Evolutionary conservation across 2,329 filamentous ascomycete species (phyloP), one percentile per base, ranked within the genome.

Genomic region (Penicillium sp.): DNA sequence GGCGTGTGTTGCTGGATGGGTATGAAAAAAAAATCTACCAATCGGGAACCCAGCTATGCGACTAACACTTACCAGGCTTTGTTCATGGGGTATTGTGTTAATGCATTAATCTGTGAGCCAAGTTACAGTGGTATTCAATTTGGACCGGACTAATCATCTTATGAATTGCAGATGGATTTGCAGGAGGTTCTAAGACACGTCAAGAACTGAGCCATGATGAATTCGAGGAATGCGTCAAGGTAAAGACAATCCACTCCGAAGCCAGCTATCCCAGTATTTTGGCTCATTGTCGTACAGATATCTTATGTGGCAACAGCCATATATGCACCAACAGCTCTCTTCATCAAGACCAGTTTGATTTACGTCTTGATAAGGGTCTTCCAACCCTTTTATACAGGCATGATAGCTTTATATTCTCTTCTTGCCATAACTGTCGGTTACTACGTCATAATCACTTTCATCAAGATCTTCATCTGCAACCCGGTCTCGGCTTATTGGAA

Each of bases 401-500:
- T 55, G 40, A 20, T 59, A 32, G 48, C 43, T 12, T 21, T 59
- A 2, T 50, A 53, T 18, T 43, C 43, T 17, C 40, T 55, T n/a
- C 47, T 59, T 6, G 49, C n/a, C n/a, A 4, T 41, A n/a, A 49
- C 46, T 4, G 18, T 53, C 20, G 9, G 33, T 33, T 59, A 59
- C 44, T 59, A 59, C 36, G 33, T 50, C 3, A 54, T 43, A 21
- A 59, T 59, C 34, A 42, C 49, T 13, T 59, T 59, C 32, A 49
- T 59, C 29, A 59, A 59, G 15, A 52, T 56, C 17, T 59, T 59
- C 33, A 51, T 54, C 27, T 60, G 58, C 50, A 36, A 20, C 6
- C 58, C 58, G 2, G 51, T 56, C 20, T 52, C 52, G 1, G 51
- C 53, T 2, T 60, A 58, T 30, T 60, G 58, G 58, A 40, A 21